Conservation (phyloP, 306 rosid genomes). For the Rubus idaeus region DNA sequence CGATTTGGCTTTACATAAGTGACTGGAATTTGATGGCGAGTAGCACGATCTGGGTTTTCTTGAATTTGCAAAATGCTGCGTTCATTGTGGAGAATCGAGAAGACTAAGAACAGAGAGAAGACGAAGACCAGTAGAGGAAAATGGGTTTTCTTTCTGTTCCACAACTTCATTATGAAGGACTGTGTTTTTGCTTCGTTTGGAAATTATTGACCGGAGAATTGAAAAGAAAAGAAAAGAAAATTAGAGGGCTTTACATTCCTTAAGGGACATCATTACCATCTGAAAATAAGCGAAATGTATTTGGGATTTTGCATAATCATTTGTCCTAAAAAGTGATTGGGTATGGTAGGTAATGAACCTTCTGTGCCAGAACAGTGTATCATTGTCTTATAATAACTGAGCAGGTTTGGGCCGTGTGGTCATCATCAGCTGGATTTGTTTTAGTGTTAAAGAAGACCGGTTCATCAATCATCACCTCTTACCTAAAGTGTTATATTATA, state of each 20-base stretch:
- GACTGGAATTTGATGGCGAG: conserved; percentile 44
- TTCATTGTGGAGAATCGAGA: conserved; percentile 70
- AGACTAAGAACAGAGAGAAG: conserved; percentile 49
- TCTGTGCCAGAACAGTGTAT: background rate
- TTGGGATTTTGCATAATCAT: background rate
- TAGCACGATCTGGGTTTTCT: conserved; percentile 49
- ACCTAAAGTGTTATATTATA: background rate
- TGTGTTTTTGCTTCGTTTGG: conserved; percentile 4
- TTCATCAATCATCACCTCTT: conserved; percentile 1
- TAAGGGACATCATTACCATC: background rate
- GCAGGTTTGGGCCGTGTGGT: background rate
- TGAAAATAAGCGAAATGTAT: background rate
- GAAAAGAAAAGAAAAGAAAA: background rate
- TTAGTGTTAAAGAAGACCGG: background rate
- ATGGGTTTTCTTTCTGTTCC: conserved; percentile 68
- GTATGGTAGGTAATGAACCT: background rate
- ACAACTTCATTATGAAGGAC: conserved; percentile 45
- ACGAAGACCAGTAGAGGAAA: conserved; percentile 53
- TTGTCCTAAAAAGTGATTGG: background rate
- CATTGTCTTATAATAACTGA: background rate
- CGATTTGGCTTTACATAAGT: conserved; percentile 75
- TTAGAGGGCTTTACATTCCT: background rate
- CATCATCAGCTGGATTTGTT: conserved; percentile 2
- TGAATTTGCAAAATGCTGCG: conserved; percentile 57
- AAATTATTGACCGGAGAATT: background rate